phyloP scores from a whole-genome alignment of 78 protist species.

The Polysphondylium violaceum region DNA sequence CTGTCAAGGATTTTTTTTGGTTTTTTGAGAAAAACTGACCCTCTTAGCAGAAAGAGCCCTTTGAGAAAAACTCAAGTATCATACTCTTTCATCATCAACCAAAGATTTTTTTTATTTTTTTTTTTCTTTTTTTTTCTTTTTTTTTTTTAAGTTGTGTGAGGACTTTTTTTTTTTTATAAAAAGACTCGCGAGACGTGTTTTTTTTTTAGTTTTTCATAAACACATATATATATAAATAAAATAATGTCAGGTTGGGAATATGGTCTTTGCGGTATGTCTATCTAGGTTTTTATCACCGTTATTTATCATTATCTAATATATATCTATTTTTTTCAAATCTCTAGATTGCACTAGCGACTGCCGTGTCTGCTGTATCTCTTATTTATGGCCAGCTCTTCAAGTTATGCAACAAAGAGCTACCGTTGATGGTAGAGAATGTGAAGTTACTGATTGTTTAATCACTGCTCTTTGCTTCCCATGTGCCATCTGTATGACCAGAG shows the following conservation, averaged over 20 bases:
- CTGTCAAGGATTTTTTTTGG: no score
- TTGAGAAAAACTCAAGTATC: not conserved
- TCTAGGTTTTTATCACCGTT: no score
- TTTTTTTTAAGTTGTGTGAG: no score
- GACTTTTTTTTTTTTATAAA: no score
- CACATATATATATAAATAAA: not conserved
- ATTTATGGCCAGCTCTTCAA: constrained; percentile 61
- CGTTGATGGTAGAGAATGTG: constrained; percentile 59
- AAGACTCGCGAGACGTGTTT: not conserved
- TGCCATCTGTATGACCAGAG: constrained; percentile 20
- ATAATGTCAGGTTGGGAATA: not conserved
- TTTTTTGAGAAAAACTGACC: no score
- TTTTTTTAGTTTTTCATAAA: not conserved
- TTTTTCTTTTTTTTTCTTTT: no score
- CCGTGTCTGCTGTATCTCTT: constrained; percentile 55
- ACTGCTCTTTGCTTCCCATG: constrained; percentile 49
- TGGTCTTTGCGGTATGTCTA: not conserved
- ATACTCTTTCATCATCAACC: not conserved
- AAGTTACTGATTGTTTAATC: constrained; percentile 7
- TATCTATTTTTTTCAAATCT: no score
- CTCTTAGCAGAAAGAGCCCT: no score
- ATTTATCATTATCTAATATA: no score
- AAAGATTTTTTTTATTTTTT: no score
- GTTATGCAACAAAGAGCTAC: constrained; percentile 77
- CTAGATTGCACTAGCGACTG: constrained; percentile 41